Percentiles rank a stretch among this genome's conserved stretches.
phyloP scores from a whole-genome alignment of 495 filamentous ascomycete genomes.

The Xylaria curta region DNA sequence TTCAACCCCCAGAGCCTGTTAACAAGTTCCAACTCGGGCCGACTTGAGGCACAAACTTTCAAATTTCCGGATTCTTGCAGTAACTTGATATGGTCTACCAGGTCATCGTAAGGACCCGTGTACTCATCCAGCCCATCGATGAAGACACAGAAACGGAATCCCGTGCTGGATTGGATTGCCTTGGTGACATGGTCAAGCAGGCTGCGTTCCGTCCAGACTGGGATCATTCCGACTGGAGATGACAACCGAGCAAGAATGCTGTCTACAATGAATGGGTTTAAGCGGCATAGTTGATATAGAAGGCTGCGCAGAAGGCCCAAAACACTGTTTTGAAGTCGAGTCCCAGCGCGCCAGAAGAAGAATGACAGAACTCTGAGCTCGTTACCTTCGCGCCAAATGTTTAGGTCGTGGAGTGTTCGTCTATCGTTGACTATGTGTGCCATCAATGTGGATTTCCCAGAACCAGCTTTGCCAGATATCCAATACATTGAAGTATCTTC shows the following conservation, averaged over 20 bases:
- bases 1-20: background rate
- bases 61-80: background rate
- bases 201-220: conserved; percentile 3
- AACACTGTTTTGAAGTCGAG: conserved; percentile 41
- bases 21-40: conserved; percentile 3
- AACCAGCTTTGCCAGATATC: conserved; percentile 28
- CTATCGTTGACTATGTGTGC: conserved; percentile 14
- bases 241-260: background rate
- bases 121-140: conserved; percentile 18
- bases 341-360: conserved; percentile 52
- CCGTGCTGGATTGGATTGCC: background rate
- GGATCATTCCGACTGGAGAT: background rate
- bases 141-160: conserved; percentile 6
- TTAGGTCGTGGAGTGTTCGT: conserved; percentile 12
- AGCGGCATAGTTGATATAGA: conserved; percentile 1
- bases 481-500: conserved; percentile 23
- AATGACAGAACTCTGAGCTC: conserved; percentile 38
- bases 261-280: background rate
- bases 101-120: background rate
- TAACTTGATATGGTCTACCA: conserved; percentile 1
- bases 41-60: conserved; percentile 5
- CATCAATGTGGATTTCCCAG: conserved; percentile 29
- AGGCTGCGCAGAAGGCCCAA: conserved; percentile 13
- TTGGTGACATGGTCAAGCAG: background rate
- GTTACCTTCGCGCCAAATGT: conserved; percentile 30